Evolutionary conservation across 2,329 filamentous ascomycete genomes (phyloP).

Genomic region (Emergomyces africanus): DNA sequence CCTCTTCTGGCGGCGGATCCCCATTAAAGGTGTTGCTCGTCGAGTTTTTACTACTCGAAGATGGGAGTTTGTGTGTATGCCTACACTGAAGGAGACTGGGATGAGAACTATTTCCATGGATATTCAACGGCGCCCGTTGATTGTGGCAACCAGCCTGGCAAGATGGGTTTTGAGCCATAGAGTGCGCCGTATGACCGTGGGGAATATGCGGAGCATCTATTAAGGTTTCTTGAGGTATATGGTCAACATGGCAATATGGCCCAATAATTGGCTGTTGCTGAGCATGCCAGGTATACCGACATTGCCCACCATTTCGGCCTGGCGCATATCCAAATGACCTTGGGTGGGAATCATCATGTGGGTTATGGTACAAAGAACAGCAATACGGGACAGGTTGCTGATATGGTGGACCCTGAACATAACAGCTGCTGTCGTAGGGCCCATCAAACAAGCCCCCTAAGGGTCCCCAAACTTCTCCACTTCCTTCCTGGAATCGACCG

Average conservation of each 20-base stretch:
- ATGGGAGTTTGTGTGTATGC: background rate
- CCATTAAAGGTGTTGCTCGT: background rate
- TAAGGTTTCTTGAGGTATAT: background rate
- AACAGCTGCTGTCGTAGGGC: background rate
- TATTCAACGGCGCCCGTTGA: background rate
- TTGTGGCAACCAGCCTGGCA: background rate
- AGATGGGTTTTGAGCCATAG: background rate
- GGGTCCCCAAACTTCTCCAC: background rate
- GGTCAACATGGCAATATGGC: background rate
- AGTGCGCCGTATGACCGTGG: background rate
- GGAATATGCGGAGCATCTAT: background rate
- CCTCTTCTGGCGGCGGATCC: background rate
- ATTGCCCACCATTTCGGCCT: background rate
- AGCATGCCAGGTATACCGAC: background rate
- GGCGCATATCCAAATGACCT: background rate
- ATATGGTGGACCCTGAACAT: background rate
- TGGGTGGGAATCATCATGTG: background rate
- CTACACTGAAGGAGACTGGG: background rate
- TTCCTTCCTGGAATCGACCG: background rate
- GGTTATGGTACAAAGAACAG: background rate
- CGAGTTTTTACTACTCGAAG: background rate
- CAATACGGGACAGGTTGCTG: background rate
- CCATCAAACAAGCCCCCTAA: conserved; percentile 1
- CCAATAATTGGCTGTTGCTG: background rate
- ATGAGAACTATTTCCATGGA: background rate